Base-by-base conservation (phyloP, 176 grass and related monocot genomes). In the Puccinellia tenuiflora region DNA sequence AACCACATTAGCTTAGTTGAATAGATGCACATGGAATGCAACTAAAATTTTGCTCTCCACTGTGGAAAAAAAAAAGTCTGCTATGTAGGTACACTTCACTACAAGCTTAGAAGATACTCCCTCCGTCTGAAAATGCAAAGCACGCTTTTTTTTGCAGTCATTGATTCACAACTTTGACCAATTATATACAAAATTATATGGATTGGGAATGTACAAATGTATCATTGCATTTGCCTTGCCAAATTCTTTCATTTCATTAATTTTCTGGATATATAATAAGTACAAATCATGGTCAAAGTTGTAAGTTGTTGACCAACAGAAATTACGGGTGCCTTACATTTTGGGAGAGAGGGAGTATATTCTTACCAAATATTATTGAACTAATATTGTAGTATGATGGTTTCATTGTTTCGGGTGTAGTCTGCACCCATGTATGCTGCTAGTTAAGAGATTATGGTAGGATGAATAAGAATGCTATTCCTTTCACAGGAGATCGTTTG, bases 361-460 rank as follows among this genome's bases (percentile, higher is more conserved):
- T 20, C 29, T 78, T 29, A 45, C 39, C 1, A 6, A 20, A 35
- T 62, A 53, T 39, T 42, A 34, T 30, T 68, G 21, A 68, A 77
- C 62, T 52, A 29, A 56, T 25, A 40, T 40, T 33, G 6, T 59
- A 63, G 35, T 57, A 61, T 33, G 42, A 56, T 52, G 46, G 22
- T 62, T 76, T 79, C 59, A 53, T 61, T 51, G 24, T 54, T 33
- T 73, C 21, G 24, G n/a, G 20, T 20, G 35, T 61, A 79, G 40
- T 12, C 37, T n/a, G 33, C 35, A 67, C 35, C 31, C 45, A 69
- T 38, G 68, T 15, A 22, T 5, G 42, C 40, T n/a, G 15, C 16
- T 48, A 22, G 66, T 81, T 31, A 30, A 16, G 38, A 79, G 71
- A 76, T 65, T 68, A 29, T 69, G 48, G 68, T 74, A 46, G n/a